Conservation (phyloP, 164 flowering plant species). For the Stephania cephalantha region DNA sequence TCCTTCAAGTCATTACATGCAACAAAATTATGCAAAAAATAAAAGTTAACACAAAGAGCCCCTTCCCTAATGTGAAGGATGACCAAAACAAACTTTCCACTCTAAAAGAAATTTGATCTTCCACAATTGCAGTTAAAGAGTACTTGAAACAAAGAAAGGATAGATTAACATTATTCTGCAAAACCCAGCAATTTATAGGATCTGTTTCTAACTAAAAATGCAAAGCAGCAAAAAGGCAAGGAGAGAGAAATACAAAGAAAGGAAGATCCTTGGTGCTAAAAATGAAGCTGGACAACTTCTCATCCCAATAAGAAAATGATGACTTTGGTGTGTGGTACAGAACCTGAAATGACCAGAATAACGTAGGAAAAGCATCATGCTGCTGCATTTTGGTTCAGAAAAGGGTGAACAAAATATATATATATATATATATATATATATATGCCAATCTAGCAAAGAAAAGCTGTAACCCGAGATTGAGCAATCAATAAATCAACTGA, state of each 20-base stretch:
- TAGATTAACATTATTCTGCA: not conserved
- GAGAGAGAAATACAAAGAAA: constrained; percentile 69
- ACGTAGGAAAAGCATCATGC: constrained; percentile 4
- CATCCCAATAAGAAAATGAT: constrained; percentile 79
- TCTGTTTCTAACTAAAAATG: not conserved
- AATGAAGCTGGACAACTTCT: constrained; percentile 47
- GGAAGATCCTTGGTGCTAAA: constrained; percentile 80
- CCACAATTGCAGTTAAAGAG: not conserved
- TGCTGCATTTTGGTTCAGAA: constrained; percentile 2
- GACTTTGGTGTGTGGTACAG: constrained; percentile 89
- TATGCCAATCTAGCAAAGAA: not conserved
- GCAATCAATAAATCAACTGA: constrained; percentile 11
- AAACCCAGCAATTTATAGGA: not conserved
- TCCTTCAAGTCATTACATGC: no score
- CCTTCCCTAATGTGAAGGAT: not conserved
- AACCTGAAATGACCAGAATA: constrained; percentile 41
- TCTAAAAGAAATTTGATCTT: not conserved
- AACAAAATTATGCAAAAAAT: not conserved
- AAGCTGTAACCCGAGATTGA: not conserved
- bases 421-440: not conserved
- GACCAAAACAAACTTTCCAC: not conserved
- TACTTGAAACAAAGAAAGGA: not conserved
- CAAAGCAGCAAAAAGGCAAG: constrained; percentile 1
- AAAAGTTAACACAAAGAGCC: not conserved
- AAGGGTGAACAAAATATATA: not conserved